Conservation (phyloP, 2,329 filamentous ascomycete genomes). For the Penicillium sp. region DNA sequence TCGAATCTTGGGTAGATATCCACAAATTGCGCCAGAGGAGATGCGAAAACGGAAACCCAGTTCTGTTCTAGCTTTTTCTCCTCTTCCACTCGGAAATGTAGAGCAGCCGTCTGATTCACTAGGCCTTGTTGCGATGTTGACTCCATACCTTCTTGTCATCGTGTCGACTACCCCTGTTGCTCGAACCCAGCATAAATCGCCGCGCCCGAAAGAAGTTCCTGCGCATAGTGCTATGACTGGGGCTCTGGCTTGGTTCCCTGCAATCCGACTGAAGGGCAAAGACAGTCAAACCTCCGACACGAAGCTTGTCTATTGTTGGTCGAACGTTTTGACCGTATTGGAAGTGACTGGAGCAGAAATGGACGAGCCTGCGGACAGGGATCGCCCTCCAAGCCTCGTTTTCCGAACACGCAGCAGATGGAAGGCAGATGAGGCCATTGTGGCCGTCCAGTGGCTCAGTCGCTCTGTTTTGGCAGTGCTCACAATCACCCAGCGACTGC, state of each 20-base stretch:
- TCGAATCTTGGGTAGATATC: conserved; percentile 88
- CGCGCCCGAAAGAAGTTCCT: conserved; percentile 85
- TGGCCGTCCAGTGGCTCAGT: conserved; percentile 95
- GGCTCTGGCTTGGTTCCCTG: conserved; percentile 95
- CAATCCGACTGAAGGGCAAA: conserved; percentile 82
- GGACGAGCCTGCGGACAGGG: conserved; percentile 64
- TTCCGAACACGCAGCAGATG: conserved; percentile 86
- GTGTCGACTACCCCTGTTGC: conserved; percentile 96
- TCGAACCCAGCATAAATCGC: conserved; percentile 93
- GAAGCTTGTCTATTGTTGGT: conserved; percentile 98
- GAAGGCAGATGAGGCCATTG: conserved; percentile 93
- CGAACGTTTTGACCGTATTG: conserved; percentile 90
- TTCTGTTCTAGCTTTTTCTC: conserved; percentile 88
- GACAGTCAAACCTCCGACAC: conserved; percentile 69
- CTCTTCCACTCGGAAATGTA: conserved; percentile 90
- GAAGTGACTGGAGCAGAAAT: conserved; percentile 76
- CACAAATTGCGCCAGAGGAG: conserved; percentile 63
- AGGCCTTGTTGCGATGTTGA: conserved; percentile 92
- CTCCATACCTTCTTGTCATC: conserved; percentile 91
- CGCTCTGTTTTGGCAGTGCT: conserved; percentile 88
- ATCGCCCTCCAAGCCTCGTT: conserved; percentile 75
- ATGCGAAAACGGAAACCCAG: conserved; percentile 82
- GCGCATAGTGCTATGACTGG: conserved; percentile 92
- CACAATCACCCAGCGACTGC: conserved; percentile 89
- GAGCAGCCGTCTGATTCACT: conserved; percentile 85